Conservation (phyloP, 768 basidiomycete species). For the Mycena filopes region DNA sequence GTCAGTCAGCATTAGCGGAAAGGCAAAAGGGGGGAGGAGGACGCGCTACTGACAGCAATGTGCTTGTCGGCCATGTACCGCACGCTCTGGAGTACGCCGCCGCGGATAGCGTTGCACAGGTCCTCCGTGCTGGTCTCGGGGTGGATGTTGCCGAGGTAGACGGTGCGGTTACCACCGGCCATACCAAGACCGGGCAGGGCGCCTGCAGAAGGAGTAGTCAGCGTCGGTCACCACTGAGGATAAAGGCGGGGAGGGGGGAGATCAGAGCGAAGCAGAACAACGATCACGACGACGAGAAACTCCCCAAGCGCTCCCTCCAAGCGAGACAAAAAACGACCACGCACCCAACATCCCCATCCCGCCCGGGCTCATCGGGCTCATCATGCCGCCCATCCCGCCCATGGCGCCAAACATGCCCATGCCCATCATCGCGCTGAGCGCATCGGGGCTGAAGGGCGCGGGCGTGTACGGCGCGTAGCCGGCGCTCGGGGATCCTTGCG, state of each 20-base stretch:
- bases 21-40: slow-evolving; percentile 41
- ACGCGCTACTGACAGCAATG: slow-evolving; percentile 80
- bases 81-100: slow-evolving; percentile 96
- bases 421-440: slow-evolving; percentile 50
- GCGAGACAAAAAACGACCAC: slow-evolving; percentile 30
- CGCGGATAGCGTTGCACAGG: slow-evolving; percentile 94
- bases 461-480: slow-evolving; percentile 23
- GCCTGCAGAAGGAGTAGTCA: neutral
- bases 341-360: slow-evolving; percentile 46
- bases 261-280: neutral
- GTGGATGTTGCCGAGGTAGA: slow-evolving; percentile 96
- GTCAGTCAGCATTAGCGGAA: slow-evolving; percentile 6
- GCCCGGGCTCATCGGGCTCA: slow-evolving; percentile 37
- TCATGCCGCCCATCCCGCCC: slow-evolving; percentile 41
- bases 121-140: slow-evolving; percentile 96
- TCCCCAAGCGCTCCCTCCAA: too few relatives aligned
- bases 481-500: slow-evolving; percentile 3
- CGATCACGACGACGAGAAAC: too few relatives aligned
- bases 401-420: slow-evolving; percentile 44
- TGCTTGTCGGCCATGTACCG: slow-evolving; percentile 97
- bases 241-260: neutral
- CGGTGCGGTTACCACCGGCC: slow-evolving; percentile 78
- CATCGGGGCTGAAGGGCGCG: slow-evolving; percentile 63
- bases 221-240: neutral
- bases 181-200: slow-evolving; percentile 28